phyloP scores from a whole-genome alignment of 2,329 filamentous ascomycete genomes.

The Triangularia setosa region DNA sequence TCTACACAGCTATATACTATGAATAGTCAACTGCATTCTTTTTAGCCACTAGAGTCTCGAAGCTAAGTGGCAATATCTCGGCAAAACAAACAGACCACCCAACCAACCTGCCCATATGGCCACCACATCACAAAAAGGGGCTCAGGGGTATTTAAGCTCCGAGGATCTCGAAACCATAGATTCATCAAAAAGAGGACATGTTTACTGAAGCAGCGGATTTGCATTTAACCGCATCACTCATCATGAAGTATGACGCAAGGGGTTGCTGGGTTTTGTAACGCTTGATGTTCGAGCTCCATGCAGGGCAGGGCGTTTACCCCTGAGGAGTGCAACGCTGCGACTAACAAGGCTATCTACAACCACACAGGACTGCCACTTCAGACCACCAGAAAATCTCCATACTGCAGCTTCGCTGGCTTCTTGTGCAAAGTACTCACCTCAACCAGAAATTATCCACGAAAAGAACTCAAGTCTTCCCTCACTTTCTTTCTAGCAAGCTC shows the following conservation, averaged over 20 bases:
- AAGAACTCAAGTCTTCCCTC: neutral
- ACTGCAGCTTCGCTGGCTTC: neutral
- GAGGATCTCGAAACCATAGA: neutral
- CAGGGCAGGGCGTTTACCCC: neutral
- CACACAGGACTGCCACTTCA: neutral
- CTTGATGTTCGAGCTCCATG: constrained; percentile 13
- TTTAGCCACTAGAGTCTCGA: neutral
- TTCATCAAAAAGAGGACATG: neutral
- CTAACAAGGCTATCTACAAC: neutral
- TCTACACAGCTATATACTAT: too few relatives aligned
- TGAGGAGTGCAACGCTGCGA: neutral
- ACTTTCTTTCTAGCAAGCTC: neutral
- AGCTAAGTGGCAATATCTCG: neutral
- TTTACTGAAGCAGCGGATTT: neutral
- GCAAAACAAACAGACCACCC: neutral
- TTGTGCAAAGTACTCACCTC: neutral
- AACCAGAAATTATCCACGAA: neutral
- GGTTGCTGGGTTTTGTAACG: constrained; percentile 14
- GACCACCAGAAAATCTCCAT: neutral
- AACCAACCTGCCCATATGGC: neutral
- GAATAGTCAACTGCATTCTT: too few relatives aligned
- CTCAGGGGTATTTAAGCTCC: neutral
- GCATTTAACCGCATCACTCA: constrained; percentile 22
- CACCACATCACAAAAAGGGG: neutral
- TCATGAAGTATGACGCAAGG: constrained; percentile 7